Evolutionary conservation across 2,329 filamentous ascomycete genomes (phyloP).

Genomic region (Aspergillus oerlinghausenensis): DNA sequence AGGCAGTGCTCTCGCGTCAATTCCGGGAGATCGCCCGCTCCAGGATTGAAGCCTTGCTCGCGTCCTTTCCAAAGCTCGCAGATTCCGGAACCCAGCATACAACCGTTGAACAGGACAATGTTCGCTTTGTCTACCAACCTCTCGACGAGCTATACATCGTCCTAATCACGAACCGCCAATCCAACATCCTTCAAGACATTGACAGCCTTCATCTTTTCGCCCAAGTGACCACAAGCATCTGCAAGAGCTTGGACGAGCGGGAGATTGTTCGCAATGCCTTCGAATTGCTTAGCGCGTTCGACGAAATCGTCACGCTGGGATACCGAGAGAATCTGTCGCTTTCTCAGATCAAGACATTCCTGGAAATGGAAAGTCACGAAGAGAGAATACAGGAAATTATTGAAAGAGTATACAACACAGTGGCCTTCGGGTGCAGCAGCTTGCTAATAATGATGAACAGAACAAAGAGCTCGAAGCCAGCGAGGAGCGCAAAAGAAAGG

Average conservation of each 20-base stretch:
- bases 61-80: slow-evolving; percentile 95
- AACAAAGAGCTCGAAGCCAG: slow-evolving; percentile 99
- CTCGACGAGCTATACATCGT: slow-evolving; percentile 99
- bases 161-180: slow-evolving; percentile 98
- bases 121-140: slow-evolving; percentile 98
- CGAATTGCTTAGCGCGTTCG: slow-evolving; percentile 92
- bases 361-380: slow-evolving; percentile 99
- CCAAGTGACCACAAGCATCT: slow-evolving; percentile 93
- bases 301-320: slow-evolving; percentile 91
- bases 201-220: slow-evolving; percentile 97
- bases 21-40: slow-evolving; percentile 98
- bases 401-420: slow-evolving; percentile 59
- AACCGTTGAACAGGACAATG: slow-evolving; percentile 97
- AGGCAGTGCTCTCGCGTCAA: slow-evolving; percentile 94
- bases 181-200: slow-evolving; percentile 98
- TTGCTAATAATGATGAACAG: slow-evolving; percentile 43
- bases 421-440: slow-evolving; percentile 15
- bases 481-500: slow-evolving; percentile 96
- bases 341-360: slow-evolving; percentile 96
- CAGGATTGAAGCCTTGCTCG: slow-evolving; percentile 90
- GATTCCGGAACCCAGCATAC: slow-evolving; percentile 96
- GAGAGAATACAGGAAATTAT: slow-evolving; percentile 99
- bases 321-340: slow-evolving; percentile 96
- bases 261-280: slow-evolving; percentile 95
- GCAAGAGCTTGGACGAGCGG: slow-evolving; percentile 90